These are phyloP conservation scores for Eucalyptus cladocalyx DNA, from an alignment of 345 rosid species.

Conservation along the genomic window DNA sequence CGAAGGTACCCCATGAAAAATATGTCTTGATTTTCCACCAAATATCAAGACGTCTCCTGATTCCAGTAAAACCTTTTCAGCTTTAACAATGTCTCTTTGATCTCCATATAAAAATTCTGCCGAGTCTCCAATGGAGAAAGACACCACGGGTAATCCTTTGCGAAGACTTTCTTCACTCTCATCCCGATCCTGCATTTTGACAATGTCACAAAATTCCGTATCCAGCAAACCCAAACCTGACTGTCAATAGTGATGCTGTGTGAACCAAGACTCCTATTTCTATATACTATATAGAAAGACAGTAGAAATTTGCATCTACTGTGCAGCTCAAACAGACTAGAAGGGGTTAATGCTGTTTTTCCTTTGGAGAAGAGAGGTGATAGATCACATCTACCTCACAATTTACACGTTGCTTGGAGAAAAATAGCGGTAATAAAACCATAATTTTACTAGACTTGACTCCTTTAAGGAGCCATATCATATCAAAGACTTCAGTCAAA, in stretches of 20 bases:
- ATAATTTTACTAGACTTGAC: neutral
- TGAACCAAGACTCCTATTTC: neutral
- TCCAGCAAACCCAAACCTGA: neutral
- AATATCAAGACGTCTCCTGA: constrained; percentile 76
- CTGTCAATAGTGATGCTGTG: neutral
- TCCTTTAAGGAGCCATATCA: neutral
- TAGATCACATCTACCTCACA: neutral
- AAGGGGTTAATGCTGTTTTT: neutral
- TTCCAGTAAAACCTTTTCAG: constrained; percentile 28
- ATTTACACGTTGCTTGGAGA: neutral
- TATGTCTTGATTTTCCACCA: constrained; percentile 60
- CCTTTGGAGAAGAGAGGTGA: neutral
- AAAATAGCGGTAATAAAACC: neutral
- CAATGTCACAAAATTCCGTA: neutral
- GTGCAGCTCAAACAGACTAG: neutral
- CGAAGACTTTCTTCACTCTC: constrained; percentile 42
- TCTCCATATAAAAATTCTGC: constrained; percentile 63
- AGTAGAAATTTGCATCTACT: neutral
- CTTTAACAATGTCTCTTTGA: constrained; percentile 16
- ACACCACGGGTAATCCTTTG: constrained; percentile 60
- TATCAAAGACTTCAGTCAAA: neutral
- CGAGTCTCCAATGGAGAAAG: constrained; percentile 64
- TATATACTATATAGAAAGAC: neutral
- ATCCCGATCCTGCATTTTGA: constrained; percentile 51
- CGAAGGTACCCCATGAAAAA: constrained; percentile 68